Conservation (phyloP, 148 eudicot species). For the Rhododendron ferrugineum region DNA sequence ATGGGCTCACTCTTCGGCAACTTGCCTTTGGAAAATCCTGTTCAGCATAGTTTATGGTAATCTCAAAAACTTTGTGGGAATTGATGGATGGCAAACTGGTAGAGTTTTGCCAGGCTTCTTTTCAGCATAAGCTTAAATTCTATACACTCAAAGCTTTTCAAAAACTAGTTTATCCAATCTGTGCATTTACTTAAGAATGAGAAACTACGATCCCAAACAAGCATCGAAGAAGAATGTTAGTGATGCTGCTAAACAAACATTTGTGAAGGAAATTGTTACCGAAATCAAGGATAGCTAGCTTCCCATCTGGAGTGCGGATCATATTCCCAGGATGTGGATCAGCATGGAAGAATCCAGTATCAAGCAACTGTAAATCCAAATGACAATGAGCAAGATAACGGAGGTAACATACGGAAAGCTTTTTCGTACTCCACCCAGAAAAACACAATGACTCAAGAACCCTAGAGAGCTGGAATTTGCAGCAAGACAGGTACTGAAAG, state of each 20-base stretch:
- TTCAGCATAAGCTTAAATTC: background rate
- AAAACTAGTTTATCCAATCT: background rate
- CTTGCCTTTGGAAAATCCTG: background rate
- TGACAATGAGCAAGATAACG: conserved; percentile 14
- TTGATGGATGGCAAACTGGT: background rate
- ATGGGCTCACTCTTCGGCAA: background rate
- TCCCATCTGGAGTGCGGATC: conserved; percentile 97
- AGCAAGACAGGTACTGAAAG: background rate
- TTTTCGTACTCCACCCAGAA: background rate
- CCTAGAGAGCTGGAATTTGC: background rate
- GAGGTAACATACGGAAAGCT: background rate
- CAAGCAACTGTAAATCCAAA: conserved; percentile 68
- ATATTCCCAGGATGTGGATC: conserved; percentile 99
- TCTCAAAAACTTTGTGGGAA: background rate
- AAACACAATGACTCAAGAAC: background rate
- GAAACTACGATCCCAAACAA: background rate
- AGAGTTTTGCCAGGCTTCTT: background rate
- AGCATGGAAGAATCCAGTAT: conserved; percentile 99
- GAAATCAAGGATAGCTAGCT: conserved; percentile 88
- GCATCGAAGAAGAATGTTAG: background rate
- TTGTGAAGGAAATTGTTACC: conserved; percentile 41
- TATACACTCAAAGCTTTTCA: background rate
- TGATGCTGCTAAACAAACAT: conserved; percentile 4
- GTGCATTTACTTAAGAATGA: background rate
- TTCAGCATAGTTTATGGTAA: background rate